phyloP scores from a whole-genome alignment of 148 eudicot species.

The Linanthus parryae region DNA sequence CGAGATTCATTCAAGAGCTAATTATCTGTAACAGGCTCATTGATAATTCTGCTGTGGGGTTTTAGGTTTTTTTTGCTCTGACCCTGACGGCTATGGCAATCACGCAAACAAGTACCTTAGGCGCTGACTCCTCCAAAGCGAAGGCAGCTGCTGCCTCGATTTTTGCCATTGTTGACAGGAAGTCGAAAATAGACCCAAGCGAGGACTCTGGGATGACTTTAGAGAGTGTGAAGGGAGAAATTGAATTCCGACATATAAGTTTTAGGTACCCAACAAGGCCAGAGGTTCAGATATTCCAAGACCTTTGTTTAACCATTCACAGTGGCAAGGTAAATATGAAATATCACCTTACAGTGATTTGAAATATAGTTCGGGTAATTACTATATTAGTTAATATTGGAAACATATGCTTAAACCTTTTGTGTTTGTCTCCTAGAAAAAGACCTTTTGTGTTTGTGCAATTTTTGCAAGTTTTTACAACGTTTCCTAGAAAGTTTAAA shows the following conservation, averaged over 20 bases:
- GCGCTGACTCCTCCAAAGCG: conserved; percentile 2
- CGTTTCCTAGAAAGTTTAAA: too few species aligned
- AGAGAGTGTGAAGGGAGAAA: conserved; percentile 2
- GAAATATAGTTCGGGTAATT: too few species aligned
- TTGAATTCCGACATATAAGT: conserved; percentile 2
- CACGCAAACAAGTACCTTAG: conserved; percentile 1
- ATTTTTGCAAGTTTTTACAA: too few species aligned
- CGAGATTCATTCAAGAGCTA: too few species aligned
- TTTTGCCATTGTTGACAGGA: not conserved
- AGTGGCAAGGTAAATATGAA: conserved; percentile 1
- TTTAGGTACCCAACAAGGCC: conserved; percentile 9
- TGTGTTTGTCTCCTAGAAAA: not conserved
- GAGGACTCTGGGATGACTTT: conserved; percentile 5
- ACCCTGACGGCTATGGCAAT: not conserved
- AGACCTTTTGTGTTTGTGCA: not conserved
- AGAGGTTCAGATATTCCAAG: conserved; percentile 3
- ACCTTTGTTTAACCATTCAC: not conserved
- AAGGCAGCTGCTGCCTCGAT: conserved; percentile 5
- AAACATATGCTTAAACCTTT: too few species aligned
- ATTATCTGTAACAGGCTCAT: too few species aligned
- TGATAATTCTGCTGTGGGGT: too few species aligned
- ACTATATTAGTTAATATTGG: too few species aligned
- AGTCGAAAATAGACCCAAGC: conserved; percentile 4
- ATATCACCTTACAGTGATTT: too few species aligned
- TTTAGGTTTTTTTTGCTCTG: not conserved